A percentile compares a stretch with the other conserved stretches of the same genome.
These are phyloP conservation scores for Solioccasus polychromus DNA, from an alignment of 768 basidiomycete genomes.

Conservation along the genomic window DNA sequence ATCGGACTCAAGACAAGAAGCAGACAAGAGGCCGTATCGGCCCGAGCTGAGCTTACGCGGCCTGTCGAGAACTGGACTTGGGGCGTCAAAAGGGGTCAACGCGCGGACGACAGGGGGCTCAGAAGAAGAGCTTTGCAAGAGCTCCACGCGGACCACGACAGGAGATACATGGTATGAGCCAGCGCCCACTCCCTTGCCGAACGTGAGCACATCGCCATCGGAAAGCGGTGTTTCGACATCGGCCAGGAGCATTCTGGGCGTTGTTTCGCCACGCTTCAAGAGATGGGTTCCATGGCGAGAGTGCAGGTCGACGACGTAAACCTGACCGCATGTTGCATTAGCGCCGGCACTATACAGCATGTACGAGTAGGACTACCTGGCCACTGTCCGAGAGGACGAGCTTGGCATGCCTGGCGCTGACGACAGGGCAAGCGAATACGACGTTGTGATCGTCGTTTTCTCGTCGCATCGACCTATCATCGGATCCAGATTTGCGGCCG, in stretches of 20 bases:
- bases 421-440: constrained; percentile 73
- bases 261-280: constrained; percentile 47
- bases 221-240: constrained; percentile 55
- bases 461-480: constrained; percentile 37
- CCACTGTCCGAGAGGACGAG: constrained; percentile 70
- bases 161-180: constrained; percentile 60
- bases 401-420: constrained; percentile 77
- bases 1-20: constrained; percentile 27
- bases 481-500: constrained; percentile 61
- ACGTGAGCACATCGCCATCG: constrained; percentile 71
- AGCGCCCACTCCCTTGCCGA: constrained; percentile 73
- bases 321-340: constrained; percentile 40
- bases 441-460: constrained; percentile 47
- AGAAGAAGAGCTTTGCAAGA: constrained; percentile 33
- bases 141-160: constrained; percentile 57
- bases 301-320: constrained; percentile 63
- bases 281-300: constrained; percentile 80
- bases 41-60: constrained; percentile 44
- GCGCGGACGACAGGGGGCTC: constrained; percentile 17
- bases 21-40: constrained; percentile 56
- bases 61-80: constrained; percentile 27
- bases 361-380: constrained; percentile 42
- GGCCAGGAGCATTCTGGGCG: constrained; percentile 48
- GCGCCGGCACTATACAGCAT: constrained; percentile 18
- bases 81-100: constrained; percentile 21